These are phyloP conservation scores for Porpolomopsis calyptriformis DNA, from an alignment of 768 basidiomycete genomes.

Conservation along the genomic window DNA sequence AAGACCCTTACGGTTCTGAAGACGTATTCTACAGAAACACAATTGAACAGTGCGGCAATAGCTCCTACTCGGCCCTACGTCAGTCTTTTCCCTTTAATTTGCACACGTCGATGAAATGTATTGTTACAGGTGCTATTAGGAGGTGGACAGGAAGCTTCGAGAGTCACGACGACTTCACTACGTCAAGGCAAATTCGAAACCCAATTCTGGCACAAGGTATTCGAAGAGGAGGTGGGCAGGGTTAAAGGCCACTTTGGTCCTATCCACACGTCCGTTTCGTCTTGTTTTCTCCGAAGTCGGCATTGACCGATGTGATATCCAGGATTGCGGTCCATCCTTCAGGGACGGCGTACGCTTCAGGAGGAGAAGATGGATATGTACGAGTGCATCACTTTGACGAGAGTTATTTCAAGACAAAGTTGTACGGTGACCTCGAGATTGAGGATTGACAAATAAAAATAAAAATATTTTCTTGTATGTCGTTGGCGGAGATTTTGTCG, in stretches of 20 bases:
- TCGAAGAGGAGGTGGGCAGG: slow-evolving; percentile 94
- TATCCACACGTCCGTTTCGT: slow-evolving; percentile 68
- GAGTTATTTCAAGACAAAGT: slow-evolving; percentile 83
- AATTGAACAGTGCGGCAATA: slow-evolving; percentile 86
- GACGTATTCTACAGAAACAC: slow-evolving; percentile 87
- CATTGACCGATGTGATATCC: slow-evolving; percentile 9
- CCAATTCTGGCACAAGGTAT: slow-evolving; percentile 94
- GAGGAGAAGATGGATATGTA: slow-evolving; percentile 93
- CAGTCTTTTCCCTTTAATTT: slow-evolving; percentile 14
- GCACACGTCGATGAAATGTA: not conserved
- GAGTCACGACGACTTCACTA: slow-evolving; percentile 85
- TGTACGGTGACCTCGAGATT: slow-evolving; percentile 81
- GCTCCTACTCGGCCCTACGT: slow-evolving; percentile 81
- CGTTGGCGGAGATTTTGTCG: not conserved
- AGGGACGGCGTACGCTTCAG: slow-evolving; percentile 84
- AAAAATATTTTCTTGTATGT: not conserved
- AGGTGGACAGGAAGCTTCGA: slow-evolving; percentile 97
- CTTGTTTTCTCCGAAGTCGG: not conserved
- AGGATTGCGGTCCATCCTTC: slow-evolving; percentile 90
- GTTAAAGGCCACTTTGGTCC: slow-evolving; percentile 98
- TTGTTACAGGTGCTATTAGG: slow-evolving; percentile 67
- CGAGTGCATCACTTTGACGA: slow-evolving; percentile 92
- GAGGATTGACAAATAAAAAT: slow-evolving; percentile 31
- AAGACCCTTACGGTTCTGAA: slow-evolving; percentile 86
- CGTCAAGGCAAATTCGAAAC: slow-evolving; percentile 98